Evolutionary conservation across 2,329 filamentous ascomycete genomes (phyloP), one percentile per base, ranked within the genome.

Genomic region (Claviceps spartinae): DNA sequence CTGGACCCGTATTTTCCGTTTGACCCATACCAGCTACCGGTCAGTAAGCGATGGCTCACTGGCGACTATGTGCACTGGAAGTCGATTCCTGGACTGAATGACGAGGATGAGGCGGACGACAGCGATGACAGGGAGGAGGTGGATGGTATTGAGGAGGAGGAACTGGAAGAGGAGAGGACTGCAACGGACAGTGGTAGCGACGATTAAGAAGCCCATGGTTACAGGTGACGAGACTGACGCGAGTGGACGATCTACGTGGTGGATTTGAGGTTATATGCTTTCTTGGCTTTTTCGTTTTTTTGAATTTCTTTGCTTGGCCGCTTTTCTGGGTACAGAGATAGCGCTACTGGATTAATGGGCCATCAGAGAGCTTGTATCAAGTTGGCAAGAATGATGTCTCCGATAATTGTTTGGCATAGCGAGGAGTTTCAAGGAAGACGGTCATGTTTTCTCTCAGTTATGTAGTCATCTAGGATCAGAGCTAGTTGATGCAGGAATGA

Each of bases 1-100:
- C 77, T 98, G 1, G 90, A 97, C 59, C 86, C 89, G 0, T 96
- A 95, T 66, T 98, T 97, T 62, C 93, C 93, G 0, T 98, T 98
- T 62, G 93, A 98, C 64, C 94, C 94, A 2, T 98, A 97, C 66
- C 85, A 91, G 61, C 73, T 98, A 48, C 90, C 90, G 0, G 74
- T 82, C 58, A 96, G 90, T 66, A 88, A 86, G 67, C 78, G 82
- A 54, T 97, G 93, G 94, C 71, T 98, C 13, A 85, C 89, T 56
- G 77, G 79, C 20, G 85, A 94, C 63, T 96, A 95, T 62, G 77
- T 91, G 34, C 75, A 83, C 49, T 96, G 88, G 86, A 79, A 80
- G 56, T 78, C 82, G 5, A 79, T 94, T 38, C 81, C 82, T 0
- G 87, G 86, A 0, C 68, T 89, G 11, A 77, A 83, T 54, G 75